Evolutionary conservation across 2,329 filamentous ascomycete genomes (phyloP).

Genomic region (Botrytis sinoallii): DNA sequence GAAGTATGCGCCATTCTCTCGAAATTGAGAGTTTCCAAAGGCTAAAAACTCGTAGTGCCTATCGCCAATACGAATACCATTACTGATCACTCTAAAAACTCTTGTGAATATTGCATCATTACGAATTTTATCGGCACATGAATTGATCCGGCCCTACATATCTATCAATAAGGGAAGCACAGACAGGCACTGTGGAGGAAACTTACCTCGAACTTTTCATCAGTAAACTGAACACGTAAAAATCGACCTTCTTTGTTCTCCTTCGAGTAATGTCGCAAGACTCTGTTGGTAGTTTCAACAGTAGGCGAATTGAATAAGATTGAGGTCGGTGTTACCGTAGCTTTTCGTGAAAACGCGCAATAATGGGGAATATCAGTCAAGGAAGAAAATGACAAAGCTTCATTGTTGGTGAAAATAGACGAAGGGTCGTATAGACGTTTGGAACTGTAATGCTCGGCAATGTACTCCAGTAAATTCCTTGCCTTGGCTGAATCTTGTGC

Average conservation of each 20-base stretch:
- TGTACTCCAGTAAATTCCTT: constrained; percentile 67
- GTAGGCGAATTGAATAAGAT: constrained; percentile 74
- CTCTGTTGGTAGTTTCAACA: constrained; percentile 83
- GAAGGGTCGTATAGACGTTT: constrained; percentile 65
- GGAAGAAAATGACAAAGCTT: constrained; percentile 47
- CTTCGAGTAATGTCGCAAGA: constrained; percentile 67
- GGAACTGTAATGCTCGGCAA: constrained; percentile 57
- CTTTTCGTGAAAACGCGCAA: constrained; percentile 73
- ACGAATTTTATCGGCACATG: constrained; percentile 47
- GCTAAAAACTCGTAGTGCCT: constrained; percentile 86
- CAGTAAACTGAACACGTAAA: constrained; percentile 82
- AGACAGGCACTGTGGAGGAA: constrained; percentile 21
- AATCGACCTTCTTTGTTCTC: constrained; percentile 70
- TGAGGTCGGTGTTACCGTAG: constrained; percentile 77
- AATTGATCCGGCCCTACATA: constrained; percentile 56
- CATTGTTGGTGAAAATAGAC: constrained; percentile 61
- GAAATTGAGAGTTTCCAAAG: constrained; percentile 92
- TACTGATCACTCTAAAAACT: constrained; percentile 65
- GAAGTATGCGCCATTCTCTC: constrained; percentile 90
- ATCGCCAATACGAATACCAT: constrained; percentile 80
- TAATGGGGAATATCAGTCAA: constrained; percentile 61
- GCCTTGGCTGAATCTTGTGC: constrained; percentile 48
- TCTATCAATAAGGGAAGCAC: constrained; percentile 25
- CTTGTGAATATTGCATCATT: constrained; percentile 72
- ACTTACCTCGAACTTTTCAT: constrained; percentile 57